Evolutionary conservation across 2,329 filamentous ascomycete genomes (phyloP), one percentile per base, ranked within the genome.

Genomic region (Paradendryphiella salina): DNA sequence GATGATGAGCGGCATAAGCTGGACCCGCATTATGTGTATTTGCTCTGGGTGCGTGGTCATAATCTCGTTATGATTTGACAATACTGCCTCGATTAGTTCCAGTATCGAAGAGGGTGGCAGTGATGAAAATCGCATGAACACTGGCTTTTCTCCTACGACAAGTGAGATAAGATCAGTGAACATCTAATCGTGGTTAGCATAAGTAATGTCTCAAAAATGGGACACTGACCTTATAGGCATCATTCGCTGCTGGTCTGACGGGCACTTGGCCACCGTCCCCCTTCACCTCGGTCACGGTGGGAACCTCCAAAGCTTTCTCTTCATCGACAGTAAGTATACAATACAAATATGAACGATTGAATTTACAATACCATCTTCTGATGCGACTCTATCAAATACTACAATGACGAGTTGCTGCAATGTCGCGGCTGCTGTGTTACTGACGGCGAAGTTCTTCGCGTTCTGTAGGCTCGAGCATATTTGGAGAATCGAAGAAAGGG

Each of bases 381-480:
- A 77, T 0, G 86, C 83, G 1, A 96, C 90, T 71, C 95, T 94
- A 70, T 97, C 94, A 73, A 96, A 97, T 0, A 96, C 88, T 0
- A 89, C 88, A 26, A 94, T 90, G 6, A 97, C 86, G 11, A 99
- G 82, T 72, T 97, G 94, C 73, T 96, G 93, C 46, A 99, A 78
- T 2, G 94, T 97, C n/a, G 94, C 94, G 20, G 93, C 90, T 8
- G 94, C 94, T 1, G 95, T 97, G 64, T 95, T 95, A 69, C 93
- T 95, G 62, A 99, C 91, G 43, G 96, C 91, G 20, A 87, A 85
- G 76, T 92, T 95, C 75, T 96, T 97, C 73, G 89, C 94, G 49
- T 85, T 87, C 74, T 97, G 92, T 40, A 99, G 76, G 42, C 90
- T 87, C 54, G 94, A 94, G 75, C 94, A 97, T 69, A 96, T 90